Percentiles rank a stretch among this genome's conserved stretches.
Conservation (phyloP, 129 eudicot genomes). For the Sambucus nigra region DNA sequence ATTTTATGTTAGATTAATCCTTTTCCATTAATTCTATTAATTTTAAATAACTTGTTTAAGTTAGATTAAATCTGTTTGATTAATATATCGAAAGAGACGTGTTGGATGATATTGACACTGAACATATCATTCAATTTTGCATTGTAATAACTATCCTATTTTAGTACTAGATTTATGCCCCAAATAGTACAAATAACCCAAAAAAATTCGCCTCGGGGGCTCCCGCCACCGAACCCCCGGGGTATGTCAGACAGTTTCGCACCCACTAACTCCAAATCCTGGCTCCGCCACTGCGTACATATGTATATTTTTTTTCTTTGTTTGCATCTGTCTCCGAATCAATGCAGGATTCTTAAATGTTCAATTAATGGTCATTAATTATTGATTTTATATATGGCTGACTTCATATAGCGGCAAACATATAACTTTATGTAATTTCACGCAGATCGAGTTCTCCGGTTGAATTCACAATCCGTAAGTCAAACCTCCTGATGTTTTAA, state of each 20-base stretch:
- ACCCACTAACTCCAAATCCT: no score
- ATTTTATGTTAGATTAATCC: no score
- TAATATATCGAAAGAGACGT: no score
- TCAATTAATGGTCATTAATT: no score
- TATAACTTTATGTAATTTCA: conserved; percentile 15
- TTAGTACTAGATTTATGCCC: not conserved
- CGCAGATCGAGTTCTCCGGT: conserved; percentile 49
- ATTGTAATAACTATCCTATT: not conserved
- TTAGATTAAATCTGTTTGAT: no score
- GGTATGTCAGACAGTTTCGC: no score
- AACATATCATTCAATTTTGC: not conserved
- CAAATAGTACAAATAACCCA: no score
- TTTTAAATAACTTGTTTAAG: no score
- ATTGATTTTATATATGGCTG: conserved; percentile 1
- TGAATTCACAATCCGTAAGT: conserved; percentile 82
- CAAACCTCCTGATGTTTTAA: not conserved
- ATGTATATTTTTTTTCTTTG: not conserved
- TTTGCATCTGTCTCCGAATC: not conserved
- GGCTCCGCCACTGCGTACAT: not conserved
- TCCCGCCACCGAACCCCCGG: no score
- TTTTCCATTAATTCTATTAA: no score
- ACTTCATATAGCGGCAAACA: conserved; percentile 1
- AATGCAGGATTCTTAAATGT: no score
- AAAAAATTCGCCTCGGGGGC: not conserved
- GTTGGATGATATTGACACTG: no score